Percentiles rank a stretch among this genome's conserved stretches.
Evolutionary conservation across 495 filamentous ascomycete genomes (phyloP).

Genomic region (Penicillium salamii): DNA sequence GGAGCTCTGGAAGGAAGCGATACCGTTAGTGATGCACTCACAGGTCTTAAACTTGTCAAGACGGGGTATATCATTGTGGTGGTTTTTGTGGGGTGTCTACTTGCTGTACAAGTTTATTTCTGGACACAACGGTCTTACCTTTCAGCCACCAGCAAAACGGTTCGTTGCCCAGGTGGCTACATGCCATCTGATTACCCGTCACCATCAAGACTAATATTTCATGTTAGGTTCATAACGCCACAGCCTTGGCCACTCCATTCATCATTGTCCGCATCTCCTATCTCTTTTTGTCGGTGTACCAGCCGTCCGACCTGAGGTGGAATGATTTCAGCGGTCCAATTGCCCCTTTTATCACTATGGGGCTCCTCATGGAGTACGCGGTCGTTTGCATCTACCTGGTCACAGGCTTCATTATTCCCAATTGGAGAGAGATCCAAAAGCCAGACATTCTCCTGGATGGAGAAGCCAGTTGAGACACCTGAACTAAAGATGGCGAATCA

Average conservation of each 20-base stretch:
- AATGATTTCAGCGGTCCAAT: conserved; percentile 19
- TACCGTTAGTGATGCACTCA: conserved; percentile 5
- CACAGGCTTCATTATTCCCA: conserved; percentile 23
- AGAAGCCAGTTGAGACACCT: background rate
- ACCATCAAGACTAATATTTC: background rate
- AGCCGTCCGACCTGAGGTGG: conserved; percentile 17
- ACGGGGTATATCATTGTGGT: conserved; percentile 26
- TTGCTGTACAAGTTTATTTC: conserved; percentile 22
- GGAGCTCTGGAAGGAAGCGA: conserved; percentile 23
- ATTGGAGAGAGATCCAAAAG: background rate
- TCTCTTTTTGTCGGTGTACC: conserved; percentile 25
- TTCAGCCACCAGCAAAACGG: conserved; percentile 9
- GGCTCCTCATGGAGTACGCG: conserved; percentile 28
- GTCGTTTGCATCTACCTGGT: conserved; percentile 27
- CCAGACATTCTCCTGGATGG: background rate
- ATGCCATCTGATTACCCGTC: background rate
- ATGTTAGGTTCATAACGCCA: conserved; percentile 14
- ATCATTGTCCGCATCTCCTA: conserved; percentile 28
- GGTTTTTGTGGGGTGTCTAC: conserved; percentile 19
- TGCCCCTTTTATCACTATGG: conserved; percentile 29
- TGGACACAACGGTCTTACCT: conserved; percentile 17
- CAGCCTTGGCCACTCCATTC: conserved; percentile 25
- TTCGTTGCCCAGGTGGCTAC: conserved; percentile 2
- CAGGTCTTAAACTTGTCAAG: conserved; percentile 22
- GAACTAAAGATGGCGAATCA: too few relatives aligned